Conservation (phyloP, 345 rosid genomes). For the Erodium maritimum region DNA sequence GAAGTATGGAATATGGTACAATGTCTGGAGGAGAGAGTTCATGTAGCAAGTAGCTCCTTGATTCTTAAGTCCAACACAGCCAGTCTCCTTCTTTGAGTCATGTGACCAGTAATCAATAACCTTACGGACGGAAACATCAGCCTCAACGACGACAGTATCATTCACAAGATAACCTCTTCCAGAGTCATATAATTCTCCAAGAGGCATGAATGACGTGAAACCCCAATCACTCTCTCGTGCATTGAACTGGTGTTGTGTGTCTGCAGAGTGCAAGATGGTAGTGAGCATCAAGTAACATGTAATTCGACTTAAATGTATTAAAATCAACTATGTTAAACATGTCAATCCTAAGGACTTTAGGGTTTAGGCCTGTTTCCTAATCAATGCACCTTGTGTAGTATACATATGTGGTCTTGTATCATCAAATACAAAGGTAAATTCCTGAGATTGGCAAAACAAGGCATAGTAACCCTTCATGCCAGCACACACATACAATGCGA, state of each 20-base stretch:
- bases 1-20: constrained; percentile 49
- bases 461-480: neutral
- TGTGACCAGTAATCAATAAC: constrained; percentile 43
- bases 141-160: constrained; percentile 39
- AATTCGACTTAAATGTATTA: neutral
- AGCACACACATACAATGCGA: neutral
- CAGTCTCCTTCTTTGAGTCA: constrained; percentile 56
- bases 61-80: constrained; percentile 50
- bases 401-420: too few species aligned
- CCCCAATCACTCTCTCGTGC: constrained; percentile 50
- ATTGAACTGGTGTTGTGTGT: constrained; percentile 44
- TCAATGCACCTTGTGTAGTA: too few species aligned
- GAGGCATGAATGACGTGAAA: constrained; percentile 48
- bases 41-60: constrained; percentile 65
- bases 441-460: too few species aligned
- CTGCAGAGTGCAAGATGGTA: constrained; percentile 18
- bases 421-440: too few species aligned
- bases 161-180: constrained; percentile 38
- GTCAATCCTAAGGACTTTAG: too few species aligned
- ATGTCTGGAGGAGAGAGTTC: constrained; percentile 49
- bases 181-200: constrained; percentile 39
- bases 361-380: too few species aligned
- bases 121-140: constrained; percentile 43
- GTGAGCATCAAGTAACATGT: neutral
- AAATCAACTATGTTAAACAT: neutral